Evolutionary conservation across 805 yeast species (phyloP), one percentile per base, ranked within the genome.

Genomic region (Soucietia sequanensis): DNA sequence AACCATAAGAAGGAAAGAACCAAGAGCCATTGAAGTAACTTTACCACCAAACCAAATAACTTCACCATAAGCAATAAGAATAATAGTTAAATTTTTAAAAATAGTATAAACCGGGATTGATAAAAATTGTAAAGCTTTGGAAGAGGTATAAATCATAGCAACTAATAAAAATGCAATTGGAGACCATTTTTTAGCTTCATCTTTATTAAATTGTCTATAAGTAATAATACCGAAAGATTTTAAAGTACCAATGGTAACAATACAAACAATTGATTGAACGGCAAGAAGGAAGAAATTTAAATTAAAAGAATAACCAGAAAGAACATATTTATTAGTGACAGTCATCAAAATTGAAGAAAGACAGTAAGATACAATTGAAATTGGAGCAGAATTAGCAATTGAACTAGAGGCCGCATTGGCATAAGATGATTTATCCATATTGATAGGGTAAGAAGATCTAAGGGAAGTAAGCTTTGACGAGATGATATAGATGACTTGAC

Each of bases 11-110:
- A 80, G 56, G 63, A 93, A 93, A 2, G 98, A 84, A 27, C 88
- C 18, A 46, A 93, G 70, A 30, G 95, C 89, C 93, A 90, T 81
- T 24, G 90, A 63, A 35, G 96, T 81, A 51, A 91, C 96, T 42
- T 72, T 66, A 46, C 97, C 97, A 43, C 96, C 96, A 54, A 91
- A 93, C 95, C 96, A 91, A 42, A 93, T 52, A 23, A 91, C 97
- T 69, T 93, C 99, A 70, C 98, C 98, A 61, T 93, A 93, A 23
- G 99, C 98, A 61, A 93, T 93, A 58, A 93, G 71, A 48, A 93
- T 91, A 58, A 93, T 93, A 43, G 99, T 91, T 65, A 93, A 78
- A 68, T 93, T 93, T 76, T 93, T 93, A 83, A 93, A 93, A 52
- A 93, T 91, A 46, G 99, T 93, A 75, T 89, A 93, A 39, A 93